Base-by-base conservation (phyloP, 2,329 filamentous ascomycete genomes). In the Lasiodiplodia gonubiensis region DNA sequence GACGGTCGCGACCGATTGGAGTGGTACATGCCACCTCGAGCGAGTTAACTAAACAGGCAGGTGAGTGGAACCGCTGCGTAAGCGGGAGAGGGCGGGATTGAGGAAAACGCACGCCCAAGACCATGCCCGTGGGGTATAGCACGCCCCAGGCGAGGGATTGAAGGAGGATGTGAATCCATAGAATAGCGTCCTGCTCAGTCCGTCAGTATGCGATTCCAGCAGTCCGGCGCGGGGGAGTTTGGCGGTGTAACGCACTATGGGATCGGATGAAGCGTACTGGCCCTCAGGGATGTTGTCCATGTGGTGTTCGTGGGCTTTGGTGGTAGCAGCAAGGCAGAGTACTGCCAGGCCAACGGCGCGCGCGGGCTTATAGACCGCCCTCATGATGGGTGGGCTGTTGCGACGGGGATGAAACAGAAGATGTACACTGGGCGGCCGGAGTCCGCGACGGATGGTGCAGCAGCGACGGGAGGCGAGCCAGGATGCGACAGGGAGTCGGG, bases 121-220 rank as follows among this genome's bases (percentile, higher is more conserved):
- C 93, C 94, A 99, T 98, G 73, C 95, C 95, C 18, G 92, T 85
- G 12, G 95, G 95, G 75, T 97, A 98, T 68, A 98, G 87, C 72
- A 99, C 85, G 69, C 95, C 95, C 84, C 96, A 98, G 68, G 93
- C 89, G 68, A 95, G 76, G 78, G 89, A 90, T 85, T 97, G 94
- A 54, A 97, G 80, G 69, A 97, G 85, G 75, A 99, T 98, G 80
- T 99, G 95, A 72, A 90, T 85, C 95, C 95, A 99, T 87, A 99
- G 80, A 74, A 89, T 92, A 51, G 89, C 86, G 78, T 98, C 95
- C 84, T 87, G 72, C 55, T 37, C 48, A 49, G 49, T 66, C 37
- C 30, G 68, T 74, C 68, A 74, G 71, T 63, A 66, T 53, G 25
- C n/a, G 46, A 48, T 12, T 53, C 30, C 59, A n/a, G 21, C 21